Base-by-base conservation (phyloP, 805 yeast species). In the Kodamaea sagamina region DNA sequence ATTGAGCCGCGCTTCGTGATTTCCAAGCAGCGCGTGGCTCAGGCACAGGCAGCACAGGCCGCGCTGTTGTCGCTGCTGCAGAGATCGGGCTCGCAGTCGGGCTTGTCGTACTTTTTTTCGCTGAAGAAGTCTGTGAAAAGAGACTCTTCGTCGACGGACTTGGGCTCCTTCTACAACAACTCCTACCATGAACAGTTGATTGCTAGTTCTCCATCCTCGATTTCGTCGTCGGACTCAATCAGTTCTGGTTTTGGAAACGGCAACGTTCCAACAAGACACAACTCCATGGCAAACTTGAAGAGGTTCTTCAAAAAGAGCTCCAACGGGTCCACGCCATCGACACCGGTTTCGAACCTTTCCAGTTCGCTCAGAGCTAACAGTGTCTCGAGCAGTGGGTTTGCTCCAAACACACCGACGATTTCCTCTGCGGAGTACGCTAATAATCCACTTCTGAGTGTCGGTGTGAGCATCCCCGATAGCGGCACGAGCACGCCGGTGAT, bases 1-100 rank as follows among this genome's bases (percentile, higher is more conserved):
- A 81, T 89, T n/a, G 97, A 89, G 58, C 86, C 95, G 11, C 74
- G 96, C 32, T 89, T 89, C 58, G 81, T 89, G 39, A 84, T 89
- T 29, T 86, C 95, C 8, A 81, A 87, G 54, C 93, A 84, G 47
- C 78, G 86, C 42, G 79, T 82, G 17, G 82, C 74, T 35, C 81
- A 68, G 50, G 77, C 71, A 13, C 79, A 74, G 51, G 78, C 75
- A 22, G 62, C 59, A 4, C 58, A 58, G 19, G 52, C 51, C 15
- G 75, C 75, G 2, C 58, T 67, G 3, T 52, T 61, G 29, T 51
- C 68, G 21, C 52, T 68, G 6, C 55, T 64, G 12, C 71, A 64
- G 35, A 62, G 71, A 37, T 60, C 61, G 39, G 68, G 66, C 7
- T 72, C 78, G 4, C 76, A 72, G 46, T 68, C 78, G 7, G 72